phyloP scores from a whole-genome alignment of 495 filamentous ascomycete genomes.

The Penicillium coffeae region DNA sequence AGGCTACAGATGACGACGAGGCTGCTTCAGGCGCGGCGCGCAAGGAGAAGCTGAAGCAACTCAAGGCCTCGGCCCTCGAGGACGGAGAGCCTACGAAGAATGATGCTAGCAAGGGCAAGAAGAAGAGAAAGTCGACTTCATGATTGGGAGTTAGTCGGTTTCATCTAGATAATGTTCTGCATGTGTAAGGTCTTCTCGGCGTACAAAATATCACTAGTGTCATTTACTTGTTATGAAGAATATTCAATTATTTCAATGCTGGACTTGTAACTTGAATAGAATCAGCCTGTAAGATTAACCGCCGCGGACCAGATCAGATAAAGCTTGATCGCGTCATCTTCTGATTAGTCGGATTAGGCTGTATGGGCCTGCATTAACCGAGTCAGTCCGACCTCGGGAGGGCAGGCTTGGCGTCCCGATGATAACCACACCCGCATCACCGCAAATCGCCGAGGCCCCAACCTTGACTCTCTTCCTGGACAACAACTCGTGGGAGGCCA shows the following conservation, averaged over 20 bases:
- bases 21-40: conserved; percentile 49
- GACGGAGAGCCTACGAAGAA: conserved; percentile 30
- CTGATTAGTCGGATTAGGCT: conserved; percentile 11
- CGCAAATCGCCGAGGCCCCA: conserved; percentile 26
- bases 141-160: conserved; percentile 21
- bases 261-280: background rate
- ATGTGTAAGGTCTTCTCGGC: conserved; percentile 35
- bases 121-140: conserved; percentile 45
- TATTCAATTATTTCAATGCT: too few species aligned
- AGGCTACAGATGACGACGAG: conserved; percentile 45
- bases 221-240: conserved; percentile 14
- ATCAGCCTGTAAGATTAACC: conserved; percentile 7
- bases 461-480: conserved; percentile 13
- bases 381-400: conserved; percentile 38
- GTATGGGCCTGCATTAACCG: conserved; percentile 35
- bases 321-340: too few species aligned
- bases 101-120: conserved; percentile 32
- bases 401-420: conserved; percentile 26
- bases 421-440: conserved; percentile 31
- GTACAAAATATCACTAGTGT: conserved; percentile 38
- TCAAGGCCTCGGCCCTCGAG: conserved; percentile 46
- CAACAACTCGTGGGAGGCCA: conserved; percentile 5
- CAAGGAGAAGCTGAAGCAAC: conserved; percentile 56
- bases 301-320: background rate
- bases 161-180: conserved; percentile 29